Conservation (phyloP, 345 rosid genomes). For the Eucalyptus cloeziana region DNA sequence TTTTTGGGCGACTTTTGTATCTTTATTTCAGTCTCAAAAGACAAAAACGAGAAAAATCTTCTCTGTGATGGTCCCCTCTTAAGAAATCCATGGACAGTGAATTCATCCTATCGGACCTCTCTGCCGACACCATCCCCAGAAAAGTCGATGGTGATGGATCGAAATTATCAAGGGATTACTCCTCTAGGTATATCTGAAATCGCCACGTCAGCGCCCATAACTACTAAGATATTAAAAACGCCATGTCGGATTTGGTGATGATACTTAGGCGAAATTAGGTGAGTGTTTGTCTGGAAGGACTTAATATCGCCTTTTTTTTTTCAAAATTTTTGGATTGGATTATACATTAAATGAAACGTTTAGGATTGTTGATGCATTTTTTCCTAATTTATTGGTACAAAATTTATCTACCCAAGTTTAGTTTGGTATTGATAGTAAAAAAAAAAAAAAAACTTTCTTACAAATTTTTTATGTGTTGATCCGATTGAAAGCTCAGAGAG, state of each 20-base stretch:
- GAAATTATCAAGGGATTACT: neutral
- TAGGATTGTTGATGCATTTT: neutral
- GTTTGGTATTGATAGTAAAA: neutral
- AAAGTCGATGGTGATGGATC: neutral
- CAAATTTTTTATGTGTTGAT: neutral
- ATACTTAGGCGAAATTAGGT: fast-evolving
- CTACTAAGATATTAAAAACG: neutral
- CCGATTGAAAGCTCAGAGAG: no score
- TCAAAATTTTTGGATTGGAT: neutral
- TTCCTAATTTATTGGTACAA: neutral
- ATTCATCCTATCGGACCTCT: neutral
- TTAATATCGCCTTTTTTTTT: neutral
- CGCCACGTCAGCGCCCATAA: neutral
- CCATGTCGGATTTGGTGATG: neutral
- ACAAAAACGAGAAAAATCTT: neutral
- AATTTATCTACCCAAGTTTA: neutral
- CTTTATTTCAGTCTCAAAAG: neutral
- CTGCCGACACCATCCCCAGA: neutral
- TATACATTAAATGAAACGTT: neutral
- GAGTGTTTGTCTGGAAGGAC: neutral
- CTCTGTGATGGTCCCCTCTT: neutral
- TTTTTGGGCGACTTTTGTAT: neutral
- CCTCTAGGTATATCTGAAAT: neutral
- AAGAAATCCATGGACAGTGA: neutral
- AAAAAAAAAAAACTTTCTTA: no score